These are phyloP conservation scores for Trichophaea hybrida DNA, from an alignment of 2,329 filamentous ascomycete species.

Conservation along the genomic window DNA sequence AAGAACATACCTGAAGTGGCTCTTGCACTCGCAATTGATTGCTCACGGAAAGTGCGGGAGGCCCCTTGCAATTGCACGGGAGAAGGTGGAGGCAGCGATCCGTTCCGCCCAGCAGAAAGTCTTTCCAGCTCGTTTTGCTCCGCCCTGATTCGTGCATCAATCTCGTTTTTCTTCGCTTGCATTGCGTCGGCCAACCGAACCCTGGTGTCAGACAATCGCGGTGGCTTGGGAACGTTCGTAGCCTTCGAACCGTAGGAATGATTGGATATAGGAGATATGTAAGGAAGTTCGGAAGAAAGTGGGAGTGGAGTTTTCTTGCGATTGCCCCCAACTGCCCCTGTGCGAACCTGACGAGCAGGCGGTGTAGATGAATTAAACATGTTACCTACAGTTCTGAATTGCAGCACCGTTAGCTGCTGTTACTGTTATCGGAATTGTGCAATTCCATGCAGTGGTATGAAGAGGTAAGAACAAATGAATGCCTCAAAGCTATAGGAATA, in stretches of 20 bases:
- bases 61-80: background rate
- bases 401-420: background rate
- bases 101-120: background rate
- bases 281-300: constrained; percentile 10
- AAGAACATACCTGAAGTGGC: background rate
- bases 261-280: constrained; percentile 14
- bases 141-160: constrained; percentile 18
- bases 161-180: constrained; percentile 17
- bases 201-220: constrained; percentile 21
- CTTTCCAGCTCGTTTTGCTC: constrained; percentile 14
- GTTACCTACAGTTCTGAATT: constrained; percentile 1
- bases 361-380: constrained; percentile 23
- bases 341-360: constrained; percentile 11
- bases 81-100: background rate
- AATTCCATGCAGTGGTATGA: background rate
- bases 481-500: background rate
- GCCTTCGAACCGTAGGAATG: constrained; percentile 20
- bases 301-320: constrained; percentile 5
- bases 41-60: background rate
- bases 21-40: background rate
- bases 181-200: constrained; percentile 16
- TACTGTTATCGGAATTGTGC: background rate
- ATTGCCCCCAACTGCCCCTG: constrained; percentile 4
- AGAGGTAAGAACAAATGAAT: background rate
- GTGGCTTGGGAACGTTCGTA: constrained; percentile 20